Base-by-base conservation (phyloP, 176 grass and related monocot species). In the Poa annua region DNA sequence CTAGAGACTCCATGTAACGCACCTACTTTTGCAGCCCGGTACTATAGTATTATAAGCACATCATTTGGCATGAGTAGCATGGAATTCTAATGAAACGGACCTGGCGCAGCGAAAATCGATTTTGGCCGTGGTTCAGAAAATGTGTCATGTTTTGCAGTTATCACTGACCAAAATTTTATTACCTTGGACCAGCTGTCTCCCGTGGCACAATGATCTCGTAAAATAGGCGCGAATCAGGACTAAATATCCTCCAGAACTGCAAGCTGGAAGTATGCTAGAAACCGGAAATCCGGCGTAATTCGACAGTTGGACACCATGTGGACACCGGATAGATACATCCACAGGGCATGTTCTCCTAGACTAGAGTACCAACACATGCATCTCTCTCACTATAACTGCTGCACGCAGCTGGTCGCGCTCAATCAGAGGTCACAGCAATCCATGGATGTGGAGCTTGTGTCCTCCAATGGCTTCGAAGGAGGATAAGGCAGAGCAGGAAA, bases 401-500 rank as follows among this genome's bases (percentile, higher is more conserved):
- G 67, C 41, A 25, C 57, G 50, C 62, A 80, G 34, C 81, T 48
- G 59, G 36, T 89, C 87, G 55, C 79, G 11, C 59, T 57, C 49
- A 39, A 15, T 66, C 63, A 22, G 74, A 73, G 6, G 64, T 74
- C 81, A 36, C 47, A 38, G 41, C 76, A 67, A 57, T n/a, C 81
- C 75, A 57, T n/a, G 44, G 70, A 74, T 52, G 72, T 64, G 36
- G 72, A 78, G 77, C 53, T 44, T 64, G 78, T 82, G 78, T 72
- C 41, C 55, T 86, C 73, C 83, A 82, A 56, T 66, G 64, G 53
- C 71, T 19, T 8, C n/a, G 51, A 33, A 76, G 32, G 32, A 51
- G 17, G 87, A 85, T 85, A 81, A 81, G 82, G 49, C 32, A 26
- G 50, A 52, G 60, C 70, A 66, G 36, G 70, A 76, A 34, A 75